Conservation (phyloP, 2,329 filamentous ascomycete genomes). For the Ophiostoma piceae region DNA sequence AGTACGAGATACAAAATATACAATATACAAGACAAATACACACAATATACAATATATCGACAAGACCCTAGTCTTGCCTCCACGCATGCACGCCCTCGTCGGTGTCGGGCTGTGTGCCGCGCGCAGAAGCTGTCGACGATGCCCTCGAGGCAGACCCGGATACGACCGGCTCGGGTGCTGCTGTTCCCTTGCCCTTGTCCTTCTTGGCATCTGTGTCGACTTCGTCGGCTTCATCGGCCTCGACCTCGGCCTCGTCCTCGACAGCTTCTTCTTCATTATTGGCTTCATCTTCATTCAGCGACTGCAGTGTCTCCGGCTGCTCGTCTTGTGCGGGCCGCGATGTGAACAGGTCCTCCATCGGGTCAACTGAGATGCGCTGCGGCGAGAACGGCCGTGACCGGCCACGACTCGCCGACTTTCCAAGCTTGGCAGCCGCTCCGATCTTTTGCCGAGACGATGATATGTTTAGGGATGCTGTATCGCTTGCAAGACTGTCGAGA, state of each 20-base stretch:
- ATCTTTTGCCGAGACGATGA: not conserved
- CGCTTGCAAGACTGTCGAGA: slow-evolving; percentile 42
- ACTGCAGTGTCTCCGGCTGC: not conserved
- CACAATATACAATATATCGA: not conserved
- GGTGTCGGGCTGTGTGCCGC: slow-evolving; percentile 9
- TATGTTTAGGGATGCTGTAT: not conserved
- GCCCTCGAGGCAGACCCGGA: not conserved
- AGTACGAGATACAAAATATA: not conserved
- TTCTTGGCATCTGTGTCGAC: slow-evolving; percentile 13
- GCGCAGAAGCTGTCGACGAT: slow-evolving; percentile 4
- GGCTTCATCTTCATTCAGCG: not conserved
- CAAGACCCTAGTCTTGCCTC: slow-evolving; percentile 18
- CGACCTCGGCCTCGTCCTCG: not conserved
- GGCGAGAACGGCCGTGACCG: slow-evolving; percentile 55
- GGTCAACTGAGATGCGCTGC: slow-evolving; percentile 40
- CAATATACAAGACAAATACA: not conserved
- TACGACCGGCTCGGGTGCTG: not conserved
- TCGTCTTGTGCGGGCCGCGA: slow-evolving; percentile 10
- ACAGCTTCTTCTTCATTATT: not conserved
- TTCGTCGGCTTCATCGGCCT: not conserved
- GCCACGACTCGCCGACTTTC: slow-evolving; percentile 38
- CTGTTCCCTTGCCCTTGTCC: slow-evolving; percentile 6
- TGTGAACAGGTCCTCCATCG: slow-evolving; percentile 32
- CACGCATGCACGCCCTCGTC: slow-evolving; percentile 24
- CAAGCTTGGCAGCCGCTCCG: slow-evolving; percentile 26